Conservation (phyloP, 192 early-diverging fungal genomes). For the Backusella psychrophila region DNA sequence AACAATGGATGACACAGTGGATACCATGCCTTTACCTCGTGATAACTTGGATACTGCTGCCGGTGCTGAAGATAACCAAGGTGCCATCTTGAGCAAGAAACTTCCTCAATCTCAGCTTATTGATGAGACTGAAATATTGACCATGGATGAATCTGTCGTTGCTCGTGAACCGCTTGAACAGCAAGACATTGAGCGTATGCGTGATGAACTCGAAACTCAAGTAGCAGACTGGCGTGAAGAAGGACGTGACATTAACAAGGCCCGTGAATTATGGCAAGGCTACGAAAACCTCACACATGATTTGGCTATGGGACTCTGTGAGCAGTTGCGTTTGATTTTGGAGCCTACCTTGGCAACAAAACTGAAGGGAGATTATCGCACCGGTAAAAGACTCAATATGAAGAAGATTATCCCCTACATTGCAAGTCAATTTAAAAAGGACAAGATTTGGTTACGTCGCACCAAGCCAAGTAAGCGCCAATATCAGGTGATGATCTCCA, state of each 20-base stretch:
- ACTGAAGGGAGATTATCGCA: constrained; percentile 96
- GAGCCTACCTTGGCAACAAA: constrained; percentile 96
- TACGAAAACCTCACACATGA: constrained; percentile 91
- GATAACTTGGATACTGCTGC: constrained; percentile 31
- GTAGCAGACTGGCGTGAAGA: constrained; percentile 73
- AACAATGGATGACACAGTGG: constrained; percentile 36
- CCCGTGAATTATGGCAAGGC: constrained; percentile 80
- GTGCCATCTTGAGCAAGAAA: constrained; percentile 41
- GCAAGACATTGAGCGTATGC: constrained; percentile 70
- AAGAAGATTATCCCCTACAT: constrained; percentile 99
- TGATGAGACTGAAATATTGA: constrained; percentile 37
- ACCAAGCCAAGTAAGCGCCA: constrained; percentile 96
- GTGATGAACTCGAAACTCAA: constrained; percentile 74
- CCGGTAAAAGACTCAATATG: constrained; percentile 99
- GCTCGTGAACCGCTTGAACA: constrained; percentile 47
- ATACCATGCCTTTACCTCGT: constrained; percentile 39
- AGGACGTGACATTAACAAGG: constrained; percentile 60
- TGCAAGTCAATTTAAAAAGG: constrained; percentile 98
- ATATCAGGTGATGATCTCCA: constrained; percentile 97
- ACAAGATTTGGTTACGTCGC: constrained; percentile 99
- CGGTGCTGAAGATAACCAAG: constrained; percentile 44
- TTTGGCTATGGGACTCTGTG: constrained; percentile 85
- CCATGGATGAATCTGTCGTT: constrained; percentile 27
- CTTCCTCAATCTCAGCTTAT: constrained; percentile 27
- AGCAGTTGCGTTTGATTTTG: constrained; percentile 94